Base-by-base conservation (phyloP, 352 stramenopile species). In the Albugo laibachii region DNA sequence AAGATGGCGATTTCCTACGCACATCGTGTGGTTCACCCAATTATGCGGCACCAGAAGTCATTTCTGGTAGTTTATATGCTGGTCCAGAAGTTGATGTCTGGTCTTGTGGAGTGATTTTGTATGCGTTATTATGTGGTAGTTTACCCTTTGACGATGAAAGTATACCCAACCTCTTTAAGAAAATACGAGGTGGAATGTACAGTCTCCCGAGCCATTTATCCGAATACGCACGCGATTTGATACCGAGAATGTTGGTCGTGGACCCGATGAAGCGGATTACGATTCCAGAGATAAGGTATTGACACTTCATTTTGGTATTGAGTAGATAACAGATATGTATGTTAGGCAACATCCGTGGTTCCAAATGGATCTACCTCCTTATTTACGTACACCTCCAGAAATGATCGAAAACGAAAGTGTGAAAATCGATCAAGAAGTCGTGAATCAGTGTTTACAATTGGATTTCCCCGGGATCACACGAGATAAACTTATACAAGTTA, bases 221-320 rank as follows among this genome's bases (percentile, higher is more conserved):
- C 21, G 85, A 98, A 54, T 79, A 96, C 48, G 89, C 93, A 18
- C 86, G 83, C 14, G 80, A 99, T 58, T 69, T 99, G 15, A 99
- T 99, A 57, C 93, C 94, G 39, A 75, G 92, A 21, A 98, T 99
- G 92, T 70, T 99, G 14, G 89, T 98, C 48, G 95, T 99, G 16
- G 96, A 99, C 57, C 96, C 96, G 2, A 97, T 98, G 83, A 98
- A 98, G 67, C 80, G 95, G 18, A 98, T 99, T 52, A 99, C 93
- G 20, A 98, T 99, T 53, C 70, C 92, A 3, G 94, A 98, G 62
- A 98, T 99, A 66, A 72, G 94, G 67, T 73, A 46, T 15, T 35
- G 13, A 21, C 14, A 19, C 42, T 21, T 16, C 38, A 13, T 27
- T n/a, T 34, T 40, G 15, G 18, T 49, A 41, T 34, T 11, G 24